phyloP scores from a whole-genome alignment of 306 rosid species.

The Hippophae gyantsensis region DNA sequence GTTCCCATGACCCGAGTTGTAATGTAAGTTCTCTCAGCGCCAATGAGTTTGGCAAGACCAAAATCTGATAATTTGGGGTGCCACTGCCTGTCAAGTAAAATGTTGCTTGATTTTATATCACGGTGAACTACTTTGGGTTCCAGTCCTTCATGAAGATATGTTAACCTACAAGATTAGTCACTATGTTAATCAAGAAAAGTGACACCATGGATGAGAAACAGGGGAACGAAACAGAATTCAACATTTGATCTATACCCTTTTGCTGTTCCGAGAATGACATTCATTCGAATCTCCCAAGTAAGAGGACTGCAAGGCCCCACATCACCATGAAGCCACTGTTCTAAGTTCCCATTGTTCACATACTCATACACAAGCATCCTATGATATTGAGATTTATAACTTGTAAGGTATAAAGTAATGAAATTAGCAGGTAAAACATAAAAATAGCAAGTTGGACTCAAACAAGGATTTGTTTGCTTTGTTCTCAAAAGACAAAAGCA shows the following conservation, averaged over 20 bases:
- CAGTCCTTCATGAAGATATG: conserved; percentile 83
- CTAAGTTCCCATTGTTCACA: conserved; percentile 78
- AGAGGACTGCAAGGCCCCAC: conserved; percentile 75
- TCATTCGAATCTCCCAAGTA: conserved; percentile 82
- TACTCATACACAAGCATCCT: conserved; percentile 92
- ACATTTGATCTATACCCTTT: conserved; percentile 46
- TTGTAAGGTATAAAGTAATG: not conserved
- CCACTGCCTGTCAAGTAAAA: conserved; percentile 82
- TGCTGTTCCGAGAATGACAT: conserved; percentile 65
- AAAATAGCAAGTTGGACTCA: not conserved
- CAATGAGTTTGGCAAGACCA: conserved; percentile 87
- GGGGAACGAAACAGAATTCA: conserved; percentile 1
- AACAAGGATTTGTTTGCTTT: not conserved
- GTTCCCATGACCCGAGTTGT: conserved; percentile 97
- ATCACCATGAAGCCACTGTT: conserved; percentile 88
- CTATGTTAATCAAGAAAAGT: not conserved
- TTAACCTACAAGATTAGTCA: conserved; percentile 35
- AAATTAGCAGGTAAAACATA: not conserved
- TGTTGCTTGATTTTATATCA: conserved; percentile 81
- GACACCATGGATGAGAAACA: not conserved
- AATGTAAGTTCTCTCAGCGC: conserved; percentile 62
- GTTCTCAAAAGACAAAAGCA: conserved; percentile 2
- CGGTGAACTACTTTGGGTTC: conserved; percentile 96
- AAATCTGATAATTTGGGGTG: conserved; percentile 85
- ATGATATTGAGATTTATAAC: conserved; percentile 7